Evolutionary conservation across 257 asterid genomes (phyloP).

Genomic region (Datura wrightii): DNA sequence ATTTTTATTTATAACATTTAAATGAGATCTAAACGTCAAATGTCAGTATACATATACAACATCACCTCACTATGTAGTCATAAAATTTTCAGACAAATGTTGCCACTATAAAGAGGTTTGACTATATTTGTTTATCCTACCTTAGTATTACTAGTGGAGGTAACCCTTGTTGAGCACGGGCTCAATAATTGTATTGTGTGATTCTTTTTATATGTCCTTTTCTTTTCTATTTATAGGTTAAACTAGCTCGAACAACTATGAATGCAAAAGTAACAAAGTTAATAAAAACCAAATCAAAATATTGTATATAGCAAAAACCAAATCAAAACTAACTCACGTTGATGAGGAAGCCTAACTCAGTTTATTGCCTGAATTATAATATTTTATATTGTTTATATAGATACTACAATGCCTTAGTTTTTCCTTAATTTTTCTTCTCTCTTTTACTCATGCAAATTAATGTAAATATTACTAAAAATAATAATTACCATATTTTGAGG

Average conservation of each 20-base stretch:
- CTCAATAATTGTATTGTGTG: no score
- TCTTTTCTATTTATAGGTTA: background rate
- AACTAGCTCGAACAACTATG: background rate
- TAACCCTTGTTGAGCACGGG: no score
- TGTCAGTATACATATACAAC: no score
- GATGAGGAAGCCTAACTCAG: background rate
- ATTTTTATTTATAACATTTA: no score
- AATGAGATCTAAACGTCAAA: no score
- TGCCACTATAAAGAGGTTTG: no score
- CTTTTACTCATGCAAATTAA: background rate
- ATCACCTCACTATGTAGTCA: no score
- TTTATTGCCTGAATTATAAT: background rate
- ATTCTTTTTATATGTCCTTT: no score
- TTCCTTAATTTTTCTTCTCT: background rate
- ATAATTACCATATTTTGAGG: background rate
- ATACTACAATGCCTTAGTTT: background rate
- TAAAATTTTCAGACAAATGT: no score
- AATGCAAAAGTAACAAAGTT: background rate
- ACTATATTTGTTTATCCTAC: no score
- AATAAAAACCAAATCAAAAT: background rate
- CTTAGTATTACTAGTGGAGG: no score
- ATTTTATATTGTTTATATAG: background rate
- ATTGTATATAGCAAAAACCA: background rate
- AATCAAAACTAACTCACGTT: background rate
- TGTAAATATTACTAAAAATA: background rate